phyloP scores from a whole-genome alignment of 2,329 filamentous ascomycete species.

The Calonectria pseudoreteaudii region DNA sequence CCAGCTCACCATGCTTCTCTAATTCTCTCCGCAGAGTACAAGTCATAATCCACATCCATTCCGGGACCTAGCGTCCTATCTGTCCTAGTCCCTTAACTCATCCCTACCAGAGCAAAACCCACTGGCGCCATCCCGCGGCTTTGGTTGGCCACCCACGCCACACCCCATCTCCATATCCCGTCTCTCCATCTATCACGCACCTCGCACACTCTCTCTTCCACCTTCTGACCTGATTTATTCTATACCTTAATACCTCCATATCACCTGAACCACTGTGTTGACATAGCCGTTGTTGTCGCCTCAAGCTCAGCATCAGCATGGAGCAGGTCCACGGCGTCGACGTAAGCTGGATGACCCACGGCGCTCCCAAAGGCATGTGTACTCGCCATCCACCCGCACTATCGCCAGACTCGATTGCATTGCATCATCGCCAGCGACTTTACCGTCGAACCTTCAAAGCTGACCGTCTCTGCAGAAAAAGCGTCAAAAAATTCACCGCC shows the following conservation, averaged over 20 bases:
- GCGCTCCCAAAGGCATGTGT: conserved; percentile 80
- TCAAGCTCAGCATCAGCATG: conserved; percentile 62
- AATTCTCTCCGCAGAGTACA: conserved; percentile 3
- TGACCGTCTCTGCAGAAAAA: conserved; percentile 43
- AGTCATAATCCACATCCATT: conserved; percentile 21
- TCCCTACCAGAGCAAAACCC: conserved; percentile 13
- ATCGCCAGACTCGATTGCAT: conserved; percentile 28
- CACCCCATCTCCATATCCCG: conserved; percentile 13
- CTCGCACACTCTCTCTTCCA: conserved; percentile 1
- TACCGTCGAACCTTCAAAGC: conserved; percentile 3
- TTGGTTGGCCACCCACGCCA: conserved; percentile 15
- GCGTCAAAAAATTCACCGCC: conserved; percentile 45
- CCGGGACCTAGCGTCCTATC: conserved; percentile 17
- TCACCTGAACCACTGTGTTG: conserved; percentile 8
- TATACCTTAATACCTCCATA: background rate
- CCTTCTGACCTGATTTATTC: background rate
- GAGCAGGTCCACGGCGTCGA: conserved; percentile 86
- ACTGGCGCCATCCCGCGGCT: conserved; percentile 15
- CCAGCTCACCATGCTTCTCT: background rate
- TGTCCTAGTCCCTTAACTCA: conserved; percentile 13
- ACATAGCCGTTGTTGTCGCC: conserved; percentile 25
- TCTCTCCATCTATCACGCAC: conserved; percentile 9
- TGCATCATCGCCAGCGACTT: conserved; percentile 5
- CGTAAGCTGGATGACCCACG: conserved; percentile 89
- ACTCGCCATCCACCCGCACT: conserved; percentile 36